Percentiles rank a stretch among this genome's conserved stretches.
These are phyloP conservation scores for Hymenoscyphus scutula DNA, from an alignment of 2,329 filamentous ascomycete species.

Conservation along the genomic window DNA sequence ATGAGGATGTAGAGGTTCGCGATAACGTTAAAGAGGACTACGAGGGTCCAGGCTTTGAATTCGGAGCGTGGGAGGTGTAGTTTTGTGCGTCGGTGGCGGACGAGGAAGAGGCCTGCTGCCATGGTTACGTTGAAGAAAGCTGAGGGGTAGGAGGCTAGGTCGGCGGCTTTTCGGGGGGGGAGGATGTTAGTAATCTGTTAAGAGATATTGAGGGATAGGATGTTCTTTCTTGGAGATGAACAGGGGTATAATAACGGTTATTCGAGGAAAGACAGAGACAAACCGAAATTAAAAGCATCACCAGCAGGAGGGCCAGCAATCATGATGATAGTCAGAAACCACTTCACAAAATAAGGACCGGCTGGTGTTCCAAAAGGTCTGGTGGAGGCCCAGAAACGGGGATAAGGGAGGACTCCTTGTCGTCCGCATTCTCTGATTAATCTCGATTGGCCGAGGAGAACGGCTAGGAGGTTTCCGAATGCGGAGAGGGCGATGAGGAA, in stretches of 20 bases:
- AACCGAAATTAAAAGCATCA: slow-evolving; percentile 62
- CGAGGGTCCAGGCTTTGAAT: slow-evolving; percentile 58
- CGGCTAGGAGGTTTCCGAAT: slow-evolving; percentile 57
- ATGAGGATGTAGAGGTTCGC: slow-evolving; percentile 61
- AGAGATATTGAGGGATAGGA: no score
- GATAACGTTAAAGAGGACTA: slow-evolving; percentile 57
- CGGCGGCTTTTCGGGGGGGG: slow-evolving; percentile 51
- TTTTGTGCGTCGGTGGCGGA: slow-evolving; percentile 53
- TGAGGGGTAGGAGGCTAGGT: slow-evolving; percentile 56
- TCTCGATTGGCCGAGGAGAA: slow-evolving; percentile 53
- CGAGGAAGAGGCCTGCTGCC: slow-evolving; percentile 54
- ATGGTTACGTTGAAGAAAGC: slow-evolving; percentile 58
- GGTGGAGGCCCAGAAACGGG: slow-evolving; percentile 60
- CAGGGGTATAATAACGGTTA: no score
- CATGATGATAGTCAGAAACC: slow-evolving; percentile 56
- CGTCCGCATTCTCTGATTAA: slow-evolving; percentile 56
- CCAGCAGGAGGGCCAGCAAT: slow-evolving; percentile 59
- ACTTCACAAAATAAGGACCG: slow-evolving; percentile 58
- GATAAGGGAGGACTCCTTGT: slow-evolving; percentile 60
- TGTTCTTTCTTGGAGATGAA: no score
- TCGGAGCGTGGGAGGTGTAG: slow-evolving; percentile 47
- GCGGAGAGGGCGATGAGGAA: slow-evolving; percentile 56
- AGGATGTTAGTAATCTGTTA: no score
- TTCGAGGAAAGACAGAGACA: slow-evolving; percentile 18
- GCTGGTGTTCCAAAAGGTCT: slow-evolving; percentile 62